Conservation (phyloP, 2,329 filamentous ascomycete genomes). For the Simplicillium sp. region DNA sequence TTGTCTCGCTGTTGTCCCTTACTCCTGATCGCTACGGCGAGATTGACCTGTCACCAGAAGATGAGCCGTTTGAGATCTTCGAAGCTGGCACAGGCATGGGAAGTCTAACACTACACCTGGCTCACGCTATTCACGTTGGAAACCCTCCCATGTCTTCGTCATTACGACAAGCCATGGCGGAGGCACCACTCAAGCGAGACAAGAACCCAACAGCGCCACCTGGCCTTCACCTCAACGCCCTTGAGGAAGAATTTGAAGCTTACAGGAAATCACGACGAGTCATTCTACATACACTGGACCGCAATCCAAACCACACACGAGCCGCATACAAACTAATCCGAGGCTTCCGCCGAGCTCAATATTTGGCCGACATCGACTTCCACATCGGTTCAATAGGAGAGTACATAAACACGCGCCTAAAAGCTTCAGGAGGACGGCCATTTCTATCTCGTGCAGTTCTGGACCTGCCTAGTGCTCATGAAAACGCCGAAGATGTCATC, state of each 20-base stretch:
- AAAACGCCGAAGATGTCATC: constrained; percentile 33
- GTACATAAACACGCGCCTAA: constrained; percentile 49
- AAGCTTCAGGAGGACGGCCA: constrained; percentile 30
- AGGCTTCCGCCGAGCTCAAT: constrained; percentile 61
- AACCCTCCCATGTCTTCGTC: constrained; percentile 40
- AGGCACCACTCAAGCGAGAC: constrained; percentile 11
- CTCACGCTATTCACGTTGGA: constrained; percentile 65
- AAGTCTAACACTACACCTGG: constrained; percentile 64
- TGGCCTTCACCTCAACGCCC: constrained; percentile 14
- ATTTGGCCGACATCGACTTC: constrained; percentile 63
- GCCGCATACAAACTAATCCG: constrained; percentile 56
- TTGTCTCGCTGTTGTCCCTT: constrained; percentile 68
- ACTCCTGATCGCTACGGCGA: constrained; percentile 40
- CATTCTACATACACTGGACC: constrained; percentile 67
- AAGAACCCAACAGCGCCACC: constrained; percentile 7
- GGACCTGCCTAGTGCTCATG: constrained; percentile 59
- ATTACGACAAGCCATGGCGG: constrained; percentile 12
- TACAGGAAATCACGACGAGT: constrained; percentile 49
- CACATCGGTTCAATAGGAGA: constrained; percentile 56
- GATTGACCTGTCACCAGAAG: constrained; percentile 20
- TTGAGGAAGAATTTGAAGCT: constrained; percentile 24
- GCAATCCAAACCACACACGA: constrained; percentile 48
- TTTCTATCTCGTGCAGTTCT: constrained; percentile 66
- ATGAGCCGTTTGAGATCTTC: constrained; percentile 59
- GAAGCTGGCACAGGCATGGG: constrained; percentile 84